Percentiles rank a stretch among this genome's conserved stretches.
Evolutionary conservation across 306 rosid species (phyloP).

Genomic region (Vachellia pachyceras): DNA sequence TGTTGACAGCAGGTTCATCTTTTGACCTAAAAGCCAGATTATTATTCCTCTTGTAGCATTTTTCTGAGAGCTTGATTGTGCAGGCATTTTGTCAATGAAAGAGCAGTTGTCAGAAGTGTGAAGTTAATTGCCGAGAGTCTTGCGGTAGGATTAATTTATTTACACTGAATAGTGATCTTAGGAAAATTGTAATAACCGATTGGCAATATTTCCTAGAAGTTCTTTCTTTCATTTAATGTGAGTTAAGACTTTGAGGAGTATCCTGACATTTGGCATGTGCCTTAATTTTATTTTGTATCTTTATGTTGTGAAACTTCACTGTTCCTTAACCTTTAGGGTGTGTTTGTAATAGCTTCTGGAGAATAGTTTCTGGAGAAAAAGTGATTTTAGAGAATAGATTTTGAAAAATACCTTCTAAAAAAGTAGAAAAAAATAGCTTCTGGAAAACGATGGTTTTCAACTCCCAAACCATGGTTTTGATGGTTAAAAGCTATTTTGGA

Average conservation of each 20-base stretch:
- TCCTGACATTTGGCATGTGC: conserved; percentile 11
- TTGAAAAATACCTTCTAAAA: too few relatives aligned
- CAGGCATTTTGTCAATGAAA: conserved; percentile 79
- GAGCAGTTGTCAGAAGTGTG: conserved; percentile 74
- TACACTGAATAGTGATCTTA: conserved; percentile 8
- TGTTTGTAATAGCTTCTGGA: too few relatives aligned
- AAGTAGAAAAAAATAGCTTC: too few relatives aligned
- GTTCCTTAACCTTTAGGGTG: conserved; percentile 4
- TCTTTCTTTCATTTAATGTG: background rate
- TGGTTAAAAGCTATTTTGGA: too few relatives aligned
- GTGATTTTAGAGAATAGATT: too few relatives aligned
- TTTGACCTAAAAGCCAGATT: conserved; percentile 34
- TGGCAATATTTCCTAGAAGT: background rate
- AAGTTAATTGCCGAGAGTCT: conserved; percentile 95
- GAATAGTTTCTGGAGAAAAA: too few relatives aligned
- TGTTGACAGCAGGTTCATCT: conserved; percentile 77
- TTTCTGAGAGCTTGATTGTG: conserved; percentile 53
- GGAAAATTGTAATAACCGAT: background rate
- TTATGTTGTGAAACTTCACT: background rate
- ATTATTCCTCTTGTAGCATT: conserved; percentile 33
- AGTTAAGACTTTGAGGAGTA: background rate
- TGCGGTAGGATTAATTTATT: conserved; percentile 64
- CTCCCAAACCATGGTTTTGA: too few relatives aligned
- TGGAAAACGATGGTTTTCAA: too few relatives aligned
- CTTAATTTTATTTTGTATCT: background rate